Evolutionary conservation across 2,329 filamentous ascomycete species (phyloP), one percentile per base, ranked within the genome.

Genomic region (Pseudogymnoascus sp.): DNA sequence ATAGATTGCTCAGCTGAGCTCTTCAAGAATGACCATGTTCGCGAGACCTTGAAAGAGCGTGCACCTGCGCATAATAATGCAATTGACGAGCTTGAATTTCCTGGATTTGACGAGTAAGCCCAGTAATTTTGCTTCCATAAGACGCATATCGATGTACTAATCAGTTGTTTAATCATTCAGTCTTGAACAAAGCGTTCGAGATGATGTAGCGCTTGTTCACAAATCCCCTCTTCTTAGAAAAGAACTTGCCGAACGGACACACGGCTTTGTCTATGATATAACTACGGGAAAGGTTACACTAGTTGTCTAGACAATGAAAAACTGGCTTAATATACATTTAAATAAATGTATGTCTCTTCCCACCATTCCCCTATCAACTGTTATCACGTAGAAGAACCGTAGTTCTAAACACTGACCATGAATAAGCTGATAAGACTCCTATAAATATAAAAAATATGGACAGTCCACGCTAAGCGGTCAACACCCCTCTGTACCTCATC

Each of bases 401-500:
- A 47, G 22, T 7, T 47, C 41, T 28, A 47, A 47, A 28, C 22
- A 47, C 20, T 47, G 8, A 47, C 16, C 22, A 28, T 16, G 22
- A 47, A 28, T 47, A 12, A 47, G 28, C 9, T 47, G 2, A n/a
- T 28, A 25, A 47, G 22, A 47, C 12, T 47, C 41, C 12, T 28
- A 28, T 28, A 28, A n/a, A 28, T n/a, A 47, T 12, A n/a, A n/a
- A 47, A 47, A 28, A 25, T n/a, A 28, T 12, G 7, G 28, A 47
- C 20, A 25, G 6, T n/a, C 41, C 12, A 11, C 12, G 6, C 14
- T 47, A 47, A 47, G 22, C 22, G 14, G 22, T 74, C 57, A 77
- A 65, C 4, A 80, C 78, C 64, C 77, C 80, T 62, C 79, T 71
- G 66, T 80, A 82, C 58, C 79, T 75, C 54, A 80, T 79, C 72